These are phyloP conservation scores for Diplodia scrobiculata DNA, from an alignment of 2,329 filamentous ascomycete genomes.

Conservation along the genomic window DNA sequence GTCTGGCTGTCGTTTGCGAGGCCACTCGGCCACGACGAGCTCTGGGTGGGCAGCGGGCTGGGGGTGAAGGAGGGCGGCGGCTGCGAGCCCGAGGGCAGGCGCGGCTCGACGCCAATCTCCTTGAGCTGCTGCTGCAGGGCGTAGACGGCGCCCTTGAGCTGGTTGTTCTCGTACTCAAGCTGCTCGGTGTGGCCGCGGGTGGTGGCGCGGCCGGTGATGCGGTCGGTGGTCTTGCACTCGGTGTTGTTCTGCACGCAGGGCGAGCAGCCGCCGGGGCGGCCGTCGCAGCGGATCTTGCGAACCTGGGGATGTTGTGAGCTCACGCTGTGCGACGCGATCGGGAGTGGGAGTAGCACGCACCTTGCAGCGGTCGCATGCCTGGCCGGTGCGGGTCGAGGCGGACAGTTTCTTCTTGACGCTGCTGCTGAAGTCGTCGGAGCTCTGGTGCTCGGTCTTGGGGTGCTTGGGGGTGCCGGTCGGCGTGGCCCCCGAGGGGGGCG, in stretches of 20 bases:
- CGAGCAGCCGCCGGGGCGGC: conserved; percentile 75
- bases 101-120: conserved; percentile 63
- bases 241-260: conserved; percentile 75
- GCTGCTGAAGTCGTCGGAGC: conserved; percentile 41
- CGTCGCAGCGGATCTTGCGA: conserved; percentile 86
- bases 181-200: conserved; percentile 76
- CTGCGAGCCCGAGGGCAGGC: conserved; percentile 41
- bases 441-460: conserved; percentile 41
- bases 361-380: conserved; percentile 89
- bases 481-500: conserved; percentile 24
- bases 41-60: conserved; percentile 30
- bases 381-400: conserved; percentile 67
- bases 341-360: conserved; percentile 49
- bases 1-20: conserved; percentile 30
- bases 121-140: conserved; percentile 68
- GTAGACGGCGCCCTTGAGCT: conserved; percentile 66
- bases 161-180: conserved; percentile 71
- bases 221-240: conserved; percentile 81
- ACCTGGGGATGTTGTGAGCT: conserved; percentile 53
- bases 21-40: conserved; percentile 33
- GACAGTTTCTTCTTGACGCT: conserved; percentile 56
- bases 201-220: conserved; percentile 79
- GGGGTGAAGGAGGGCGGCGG: conserved; percentile 38
- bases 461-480: conserved; percentile 34
- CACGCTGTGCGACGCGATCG: conserved; percentile 11